These are phyloP conservation scores for Raffaelea deltoideospora DNA, from an alignment of 2,329 filamentous ascomycete species.

Conservation along the genomic window DNA sequence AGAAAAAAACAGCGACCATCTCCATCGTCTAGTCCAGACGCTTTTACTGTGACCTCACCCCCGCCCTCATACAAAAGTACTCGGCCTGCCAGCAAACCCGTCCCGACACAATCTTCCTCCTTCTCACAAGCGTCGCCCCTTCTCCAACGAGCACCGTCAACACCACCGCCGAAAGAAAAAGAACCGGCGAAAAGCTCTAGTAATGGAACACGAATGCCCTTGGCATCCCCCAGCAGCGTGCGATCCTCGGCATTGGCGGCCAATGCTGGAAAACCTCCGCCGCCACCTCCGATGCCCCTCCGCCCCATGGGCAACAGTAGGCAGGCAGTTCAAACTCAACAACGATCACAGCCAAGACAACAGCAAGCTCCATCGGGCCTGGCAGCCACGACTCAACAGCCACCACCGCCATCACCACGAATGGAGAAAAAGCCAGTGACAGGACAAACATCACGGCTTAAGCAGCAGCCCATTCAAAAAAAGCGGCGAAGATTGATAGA, in stretches of 20 bases:
- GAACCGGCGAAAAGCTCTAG: neutral
- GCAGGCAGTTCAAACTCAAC: neutral
- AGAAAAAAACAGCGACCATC: neutral
- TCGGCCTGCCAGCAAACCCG: too few species aligned
- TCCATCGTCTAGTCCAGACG: neutral
- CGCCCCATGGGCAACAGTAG: conserved; percentile 1
- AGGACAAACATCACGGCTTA: neutral
- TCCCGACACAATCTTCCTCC: too few species aligned
- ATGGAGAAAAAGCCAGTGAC: neutral
- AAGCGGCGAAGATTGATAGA: conserved; percentile 24
- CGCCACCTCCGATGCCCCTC: conserved; percentile 2
- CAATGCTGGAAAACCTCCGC: neutral
- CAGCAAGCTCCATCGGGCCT: too few species aligned
- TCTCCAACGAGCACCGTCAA: conserved; percentile 1
- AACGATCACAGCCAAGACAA: too few species aligned
- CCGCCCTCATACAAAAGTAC: too few species aligned
- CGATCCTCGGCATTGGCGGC: neutral
- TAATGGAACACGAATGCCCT: conserved; percentile 1
- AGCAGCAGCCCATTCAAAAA: conserved; percentile 1
- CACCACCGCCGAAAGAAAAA: conserved; percentile 3
- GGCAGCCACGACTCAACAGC: neutral
- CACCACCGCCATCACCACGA: neutral
- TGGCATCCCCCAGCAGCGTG: conserved; percentile 2
- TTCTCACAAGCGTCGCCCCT: too few species aligned
- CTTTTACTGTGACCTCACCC: neutral